A percentile compares a stretch with the other conserved stretches of the same genome.
Evolutionary conservation across 257 asterid species (phyloP).

Genomic region (Datura wrightii): DNA sequence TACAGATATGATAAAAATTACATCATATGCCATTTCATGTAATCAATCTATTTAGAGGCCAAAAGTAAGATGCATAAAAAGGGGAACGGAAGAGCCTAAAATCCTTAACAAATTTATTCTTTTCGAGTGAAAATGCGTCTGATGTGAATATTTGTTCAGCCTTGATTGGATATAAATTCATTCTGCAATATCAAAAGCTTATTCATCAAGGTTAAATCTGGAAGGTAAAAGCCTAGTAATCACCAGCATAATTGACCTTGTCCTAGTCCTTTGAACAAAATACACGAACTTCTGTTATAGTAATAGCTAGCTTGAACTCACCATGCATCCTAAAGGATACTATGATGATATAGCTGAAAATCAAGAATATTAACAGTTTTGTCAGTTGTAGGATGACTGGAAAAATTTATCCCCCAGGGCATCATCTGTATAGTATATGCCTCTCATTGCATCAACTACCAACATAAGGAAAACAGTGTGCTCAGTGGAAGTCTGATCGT

Average conservation of each 20-base stretch:
- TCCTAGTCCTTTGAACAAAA: background rate
- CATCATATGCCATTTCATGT: too few species aligned
- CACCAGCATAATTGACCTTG: background rate
- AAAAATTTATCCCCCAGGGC: too few species aligned
- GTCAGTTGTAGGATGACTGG: background rate
- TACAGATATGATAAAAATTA: too few species aligned
- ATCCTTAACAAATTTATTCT: too few species aligned
- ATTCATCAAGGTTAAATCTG: too few species aligned
- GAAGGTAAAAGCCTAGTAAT: background rate
- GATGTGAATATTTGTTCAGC: too few species aligned
- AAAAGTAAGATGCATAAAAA: too few species aligned
- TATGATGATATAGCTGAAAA: background rate
- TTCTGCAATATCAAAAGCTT: too few species aligned
- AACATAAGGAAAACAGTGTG: background rate
- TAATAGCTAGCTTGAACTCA: background rate
- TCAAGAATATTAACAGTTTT: background rate
- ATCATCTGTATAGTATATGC: background rate
- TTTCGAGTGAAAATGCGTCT: too few species aligned
- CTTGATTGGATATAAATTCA: too few species aligned
- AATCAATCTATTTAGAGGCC: too few species aligned
- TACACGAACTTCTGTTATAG: background rate
- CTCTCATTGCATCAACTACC: background rate
- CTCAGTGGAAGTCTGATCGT: background rate
- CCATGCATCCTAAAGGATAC: background rate
- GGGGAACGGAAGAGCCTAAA: too few species aligned